Evolutionary conservation across 345 rosid species (phyloP).

Genomic region (Cardamine resedifolia): DNA sequence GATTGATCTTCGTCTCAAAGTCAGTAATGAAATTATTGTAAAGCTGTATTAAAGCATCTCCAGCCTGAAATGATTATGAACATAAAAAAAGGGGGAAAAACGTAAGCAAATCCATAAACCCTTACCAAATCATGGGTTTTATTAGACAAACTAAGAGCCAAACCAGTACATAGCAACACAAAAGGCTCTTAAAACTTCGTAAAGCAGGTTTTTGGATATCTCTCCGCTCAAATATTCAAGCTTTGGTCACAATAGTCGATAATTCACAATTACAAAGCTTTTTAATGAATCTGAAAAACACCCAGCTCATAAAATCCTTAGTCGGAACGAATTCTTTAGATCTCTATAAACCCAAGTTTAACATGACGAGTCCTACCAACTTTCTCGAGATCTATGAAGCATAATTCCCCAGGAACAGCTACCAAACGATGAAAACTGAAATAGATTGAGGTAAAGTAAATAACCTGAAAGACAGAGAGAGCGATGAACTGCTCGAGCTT

Average conservation of each 20-base stretch:
- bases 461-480: slow-evolving; percentile 76
- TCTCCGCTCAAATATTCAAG: background rate
- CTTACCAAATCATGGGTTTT: background rate
- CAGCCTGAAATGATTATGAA: slow-evolving; percentile 53
- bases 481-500: slow-evolving; percentile 96
- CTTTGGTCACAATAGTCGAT: slow-evolving; percentile 3
- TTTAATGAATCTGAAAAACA: background rate
- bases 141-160: slow-evolving; percentile 11
- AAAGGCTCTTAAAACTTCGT: background rate
- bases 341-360: slow-evolving; percentile 13
- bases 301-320: slow-evolving; percentile 8
- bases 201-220: background rate
- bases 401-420: background rate
- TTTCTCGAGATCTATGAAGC: slow-evolving; percentile 29
- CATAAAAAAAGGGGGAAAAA: background rate
- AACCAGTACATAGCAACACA: slow-evolving; percentile 19
- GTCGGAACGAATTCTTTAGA: background rate
- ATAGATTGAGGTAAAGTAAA: background rate
- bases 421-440: background rate
- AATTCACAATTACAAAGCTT: slow-evolving; percentile 9
- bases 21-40: slow-evolving; percentile 89
- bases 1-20: slow-evolving; percentile 96
- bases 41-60: slow-evolving; percentile 85
- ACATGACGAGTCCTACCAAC: background rate
- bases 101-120: slow-evolving; percentile 1